phyloP scores from a whole-genome alignment of 345 rosid species.

The Anacardium occidentale region DNA sequence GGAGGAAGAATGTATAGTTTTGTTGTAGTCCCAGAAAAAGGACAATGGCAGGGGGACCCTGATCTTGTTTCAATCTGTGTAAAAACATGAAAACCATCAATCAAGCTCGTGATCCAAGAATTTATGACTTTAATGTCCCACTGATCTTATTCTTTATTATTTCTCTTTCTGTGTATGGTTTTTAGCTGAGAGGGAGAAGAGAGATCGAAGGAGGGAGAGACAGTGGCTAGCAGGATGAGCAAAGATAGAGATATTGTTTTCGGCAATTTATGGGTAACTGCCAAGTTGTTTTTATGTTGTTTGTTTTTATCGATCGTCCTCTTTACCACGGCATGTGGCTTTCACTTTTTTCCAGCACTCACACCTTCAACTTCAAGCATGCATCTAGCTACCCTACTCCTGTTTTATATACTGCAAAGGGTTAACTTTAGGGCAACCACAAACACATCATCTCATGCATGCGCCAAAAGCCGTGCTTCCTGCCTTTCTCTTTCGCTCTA shows the following conservation, averaged over 20 bases:
- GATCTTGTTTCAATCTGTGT: neutral
- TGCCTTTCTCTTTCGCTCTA: neutral
- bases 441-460: neutral
- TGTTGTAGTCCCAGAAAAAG: slow-evolving; percentile 13
- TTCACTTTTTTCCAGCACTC: neutral
- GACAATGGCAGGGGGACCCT: slow-evolving; percentile 20
- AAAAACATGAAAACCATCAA: slow-evolving; percentile 36
- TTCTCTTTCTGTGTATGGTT: neutral
- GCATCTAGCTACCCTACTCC: neutral
- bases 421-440: neutral
- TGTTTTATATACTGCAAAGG: neutral
- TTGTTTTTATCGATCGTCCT: neutral
- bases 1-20: neutral
- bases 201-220: too few relatives aligned
- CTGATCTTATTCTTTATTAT: slow-evolving; percentile 4
- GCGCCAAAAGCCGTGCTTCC: neutral
- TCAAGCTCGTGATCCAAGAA: slow-evolving; percentile 39
- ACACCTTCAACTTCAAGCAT: neutral
- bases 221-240: too few relatives aligned
- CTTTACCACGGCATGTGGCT: neutral
- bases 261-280: neutral
- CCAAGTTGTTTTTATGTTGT: neutral
- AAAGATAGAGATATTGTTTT: neutral
- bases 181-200: neutral
- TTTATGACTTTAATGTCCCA: slow-evolving; percentile 2